phyloP scores from a whole-genome alignment of 805 yeast species.

The Teunomyces atbi region DNA sequence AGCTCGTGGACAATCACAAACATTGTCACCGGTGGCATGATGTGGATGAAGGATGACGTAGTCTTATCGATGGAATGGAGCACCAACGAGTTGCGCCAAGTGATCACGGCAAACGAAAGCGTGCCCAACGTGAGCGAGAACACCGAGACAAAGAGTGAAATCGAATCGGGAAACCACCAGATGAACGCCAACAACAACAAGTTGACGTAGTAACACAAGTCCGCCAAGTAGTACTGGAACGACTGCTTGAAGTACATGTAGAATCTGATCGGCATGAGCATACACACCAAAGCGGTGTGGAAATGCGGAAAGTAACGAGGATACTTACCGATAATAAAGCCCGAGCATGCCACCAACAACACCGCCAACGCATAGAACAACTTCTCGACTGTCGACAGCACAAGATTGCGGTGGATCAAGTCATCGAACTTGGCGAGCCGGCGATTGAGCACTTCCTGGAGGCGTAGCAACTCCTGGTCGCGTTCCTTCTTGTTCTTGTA shows the following conservation, averaged over 20 bases:
- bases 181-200: conserved; percentile 63
- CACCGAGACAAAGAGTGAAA: conserved; percentile 72
- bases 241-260: conserved; percentile 77
- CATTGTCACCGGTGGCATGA: conserved; percentile 85
- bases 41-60: conserved; percentile 86
- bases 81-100: conserved; percentile 94
- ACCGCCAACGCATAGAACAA: conserved; percentile 75
- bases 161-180: conserved; percentile 80
- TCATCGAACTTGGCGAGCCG: conserved; percentile 35
- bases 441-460: conserved; percentile 32
- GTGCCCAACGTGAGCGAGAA: conserved; percentile 89
- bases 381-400: conserved; percentile 57
- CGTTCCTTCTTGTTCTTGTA: conserved; percentile 17
- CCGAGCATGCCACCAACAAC: conserved; percentile 64
- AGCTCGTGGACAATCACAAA: conserved; percentile 83
- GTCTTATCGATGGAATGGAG: conserved; percentile 90
- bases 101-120: conserved; percentile 85
- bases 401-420: conserved; percentile 33
- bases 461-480: conserved; percentile 22
- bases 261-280: conserved; percentile 81
- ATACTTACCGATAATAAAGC: conserved; percentile 71
- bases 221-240: conserved; percentile 86
- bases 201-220: conserved; percentile 90
- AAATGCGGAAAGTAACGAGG: conserved; percentile 77
- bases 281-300: conserved; percentile 58